Evolutionary conservation across 345 rosid genomes (phyloP), one percentile per base, ranked within the genome.

Genomic region (Clarkia xantiana): DNA sequence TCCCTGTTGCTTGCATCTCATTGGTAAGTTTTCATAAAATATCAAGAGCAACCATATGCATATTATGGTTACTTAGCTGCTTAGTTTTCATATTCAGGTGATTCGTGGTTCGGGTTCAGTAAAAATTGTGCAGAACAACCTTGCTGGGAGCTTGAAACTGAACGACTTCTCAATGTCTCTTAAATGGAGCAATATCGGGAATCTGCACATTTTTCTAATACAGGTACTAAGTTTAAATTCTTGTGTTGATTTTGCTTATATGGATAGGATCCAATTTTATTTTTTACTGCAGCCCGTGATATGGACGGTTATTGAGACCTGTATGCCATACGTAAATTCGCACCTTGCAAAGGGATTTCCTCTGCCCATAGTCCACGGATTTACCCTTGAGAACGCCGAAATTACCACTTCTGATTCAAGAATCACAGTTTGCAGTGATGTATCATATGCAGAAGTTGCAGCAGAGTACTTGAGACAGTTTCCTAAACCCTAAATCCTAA

Each of bases 1-100:
- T 86, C 74, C 89, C 98, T 20, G 98, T 91, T 59, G 94, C 80
- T 18, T 86, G 96, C 79, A 81, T 91, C 71, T 79, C 94, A 41
- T 54, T 86, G 84, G 97, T 86, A 67, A 65, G 85, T 62, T 52
- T 14, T 36, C 36, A 2, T 45, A 14, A 53, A 51, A 63, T 57
- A 20, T 18, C 25, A 22, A 2, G 25, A 5, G 25, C 36, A 29
- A 7, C 36, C 36, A 29, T 29, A 29, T 7, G 8, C 36, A 29
- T 29, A 29, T 29, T 29, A 29, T 29, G 36, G 36, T 29, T 29
- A 29, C 36, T 29, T 29, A 5, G 36, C 1, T 29, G 9, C 4
- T 0, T 29, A 29, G 9, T 29, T 29, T 29, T 29, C 36, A 29
- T 29, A 4, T 55, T 44, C 77, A 91, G 98, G 85, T 50, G 47